Conservation (phyloP, 1,284 basidiomycete species). For the Ceratorhiza oryzae-sativae region DNA sequence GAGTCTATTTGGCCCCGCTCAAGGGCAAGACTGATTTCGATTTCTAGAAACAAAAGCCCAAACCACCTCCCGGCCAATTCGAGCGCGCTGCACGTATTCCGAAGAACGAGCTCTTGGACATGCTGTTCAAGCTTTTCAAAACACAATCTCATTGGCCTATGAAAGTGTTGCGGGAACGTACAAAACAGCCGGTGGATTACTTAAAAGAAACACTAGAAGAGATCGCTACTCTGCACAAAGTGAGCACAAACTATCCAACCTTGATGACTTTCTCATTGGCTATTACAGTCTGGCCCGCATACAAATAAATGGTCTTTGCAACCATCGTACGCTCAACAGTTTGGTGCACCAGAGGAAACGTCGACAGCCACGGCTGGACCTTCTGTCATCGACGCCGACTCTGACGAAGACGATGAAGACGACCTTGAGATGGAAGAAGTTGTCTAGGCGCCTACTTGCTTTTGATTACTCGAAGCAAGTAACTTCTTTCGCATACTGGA, state of each 20-base stretch:
- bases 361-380: not conserved
- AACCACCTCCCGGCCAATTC: constrained; percentile 60
- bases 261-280: constrained; percentile 43
- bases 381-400: not conserved
- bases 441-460: not conserved
- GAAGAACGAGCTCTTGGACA: constrained; percentile 85
- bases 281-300: constrained; percentile 15
- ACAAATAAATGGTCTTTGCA: constrained; percentile 38
- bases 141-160: constrained; percentile 82
- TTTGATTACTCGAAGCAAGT: not conserved
- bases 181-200: constrained; percentile 91
- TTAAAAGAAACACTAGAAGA: constrained; percentile 86
- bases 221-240: constrained; percentile 81
- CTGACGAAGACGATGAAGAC: constrained; percentile 39
- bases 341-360: constrained; percentile 24
- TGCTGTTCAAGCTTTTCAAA: constrained; percentile 83
- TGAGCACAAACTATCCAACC: constrained; percentile 46
- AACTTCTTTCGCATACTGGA: not conserved
- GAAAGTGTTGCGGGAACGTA: constrained; percentile 77
- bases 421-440: constrained; percentile 43
- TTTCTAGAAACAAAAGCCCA: constrained; percentile 63
- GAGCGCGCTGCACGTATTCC: constrained; percentile 92
- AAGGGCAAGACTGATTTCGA: constrained; percentile 50
- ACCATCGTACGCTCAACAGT: constrained; percentile 36
- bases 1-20: constrained; percentile 38